Conservation (phyloP, 169 alveolate genomes). For the Theileria equi region DNA sequence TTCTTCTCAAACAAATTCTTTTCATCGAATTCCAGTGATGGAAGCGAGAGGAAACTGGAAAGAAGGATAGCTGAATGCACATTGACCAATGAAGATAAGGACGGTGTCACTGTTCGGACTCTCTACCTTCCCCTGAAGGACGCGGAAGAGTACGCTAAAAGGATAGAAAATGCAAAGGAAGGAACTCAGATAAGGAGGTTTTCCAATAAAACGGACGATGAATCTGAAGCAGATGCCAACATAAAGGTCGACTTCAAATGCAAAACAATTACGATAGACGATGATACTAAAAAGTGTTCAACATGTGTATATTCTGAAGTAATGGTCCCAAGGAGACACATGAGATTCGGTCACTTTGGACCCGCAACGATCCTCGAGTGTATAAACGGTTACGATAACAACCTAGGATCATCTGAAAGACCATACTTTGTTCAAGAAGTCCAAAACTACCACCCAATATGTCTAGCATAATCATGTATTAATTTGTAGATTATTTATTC, state of each 20-base stretch:
- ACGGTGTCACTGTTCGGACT: constrained; percentile 5
- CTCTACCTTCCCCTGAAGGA: constrained; percentile 46
- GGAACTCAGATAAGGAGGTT: background rate
- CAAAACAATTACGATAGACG: constrained; percentile 31
- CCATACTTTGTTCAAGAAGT: constrained; percentile 26
- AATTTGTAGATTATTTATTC: no score
- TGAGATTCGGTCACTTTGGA: constrained; percentile 51
- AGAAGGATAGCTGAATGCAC: constrained; percentile 56
- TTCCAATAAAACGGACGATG: background rate
- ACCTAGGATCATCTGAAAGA: constrained; percentile 1
- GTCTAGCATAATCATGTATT: constrained; percentile 34
- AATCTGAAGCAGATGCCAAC: background rate
- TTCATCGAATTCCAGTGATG: background rate
- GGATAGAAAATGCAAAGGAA: constrained; percentile 1
- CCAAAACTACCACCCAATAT: constrained; percentile 46
- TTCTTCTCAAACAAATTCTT: background rate
- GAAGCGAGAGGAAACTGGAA: background rate
- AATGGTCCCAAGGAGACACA: constrained; percentile 31
- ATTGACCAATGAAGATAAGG: constrained; percentile 19
- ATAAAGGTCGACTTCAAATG: constrained; percentile 13
- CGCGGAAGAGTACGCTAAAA: constrained; percentile 45
- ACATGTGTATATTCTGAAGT: constrained; percentile 44
- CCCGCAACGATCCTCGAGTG: constrained; percentile 37
- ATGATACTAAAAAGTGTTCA: constrained; percentile 29
- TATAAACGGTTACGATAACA: constrained; percentile 53